Evolutionary conservation across 2,329 filamentous ascomycete genomes (phyloP).

Genomic region (Hortaea sp.): DNA sequence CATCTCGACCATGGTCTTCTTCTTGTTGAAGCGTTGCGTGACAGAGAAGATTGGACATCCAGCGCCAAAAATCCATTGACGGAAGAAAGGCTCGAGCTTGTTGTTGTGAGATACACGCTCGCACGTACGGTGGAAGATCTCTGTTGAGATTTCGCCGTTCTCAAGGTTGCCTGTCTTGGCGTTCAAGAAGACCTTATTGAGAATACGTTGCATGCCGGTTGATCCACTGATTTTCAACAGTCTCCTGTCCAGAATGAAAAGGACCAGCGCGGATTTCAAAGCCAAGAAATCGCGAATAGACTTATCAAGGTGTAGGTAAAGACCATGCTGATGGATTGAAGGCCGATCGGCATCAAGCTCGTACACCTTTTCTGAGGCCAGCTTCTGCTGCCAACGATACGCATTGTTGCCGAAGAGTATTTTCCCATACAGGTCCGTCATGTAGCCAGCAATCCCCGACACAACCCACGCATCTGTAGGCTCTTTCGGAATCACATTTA

Average conservation of each 20-base stretch:
- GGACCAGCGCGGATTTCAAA: constrained; percentile 78
- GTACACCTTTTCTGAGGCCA: constrained; percentile 69
- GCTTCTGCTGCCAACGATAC: constrained; percentile 82
- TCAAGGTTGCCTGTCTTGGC: constrained; percentile 70
- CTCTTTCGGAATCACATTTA: constrained; percentile 79
- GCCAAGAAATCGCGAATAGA: constrained; percentile 86
- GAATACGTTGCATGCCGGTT: constrained; percentile 71
- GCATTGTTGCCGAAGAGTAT: constrained; percentile 89
- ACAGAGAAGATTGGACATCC: constrained; percentile 85
- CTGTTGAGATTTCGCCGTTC: constrained; percentile 60
- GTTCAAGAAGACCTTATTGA: constrained; percentile 76
- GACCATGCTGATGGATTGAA: constrained; percentile 70
- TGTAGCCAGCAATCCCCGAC: constrained; percentile 83
- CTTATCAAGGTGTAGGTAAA: constrained; percentile 65
- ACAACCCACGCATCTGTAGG: constrained; percentile 79
- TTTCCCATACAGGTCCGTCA: constrained; percentile 88
- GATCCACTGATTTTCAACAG: constrained; percentile 81
- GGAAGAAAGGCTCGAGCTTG: constrained; percentile 82
- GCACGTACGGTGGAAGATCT: constrained; percentile 70
- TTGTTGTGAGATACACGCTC: constrained; percentile 82
- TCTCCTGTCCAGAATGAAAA: constrained; percentile 88
- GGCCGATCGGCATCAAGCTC: constrained; percentile 73
- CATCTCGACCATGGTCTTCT: constrained; percentile 89
- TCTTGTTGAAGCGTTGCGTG: constrained; percentile 91
- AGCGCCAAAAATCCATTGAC: constrained; percentile 80